Evolutionary conservation across 805 yeast genomes (phyloP), one percentile per base, ranked within the genome.

Genomic region (Barnettozyma vustinii): DNA sequence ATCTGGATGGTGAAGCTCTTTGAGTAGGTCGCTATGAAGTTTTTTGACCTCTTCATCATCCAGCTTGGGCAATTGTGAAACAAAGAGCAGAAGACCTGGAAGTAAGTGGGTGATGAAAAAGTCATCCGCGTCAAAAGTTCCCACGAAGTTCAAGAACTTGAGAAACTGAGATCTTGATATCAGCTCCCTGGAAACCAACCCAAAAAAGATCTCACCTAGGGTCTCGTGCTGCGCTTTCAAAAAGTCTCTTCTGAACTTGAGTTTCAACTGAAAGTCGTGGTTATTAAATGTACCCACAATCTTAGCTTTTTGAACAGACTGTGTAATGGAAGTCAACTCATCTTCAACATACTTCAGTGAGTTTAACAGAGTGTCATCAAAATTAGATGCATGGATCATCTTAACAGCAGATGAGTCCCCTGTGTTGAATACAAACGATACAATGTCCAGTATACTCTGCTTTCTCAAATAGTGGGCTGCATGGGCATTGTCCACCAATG

Each of bases 361-460:
- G 39, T 67, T 63, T 27, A 89, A 52, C 1, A 84, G 56, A 27
- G 68, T 74, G 3, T 69, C 67, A 15, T 75, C 69, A 4, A 79
- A 54, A 13, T 45, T 40, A 5, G 46, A 46, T 8, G 56, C 51
- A 51, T 63, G 54, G 4, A 66, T 44, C 7, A 41, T 32, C 15
- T 61, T 50, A 9, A 55, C 20, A n/a, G 56, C 51, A 49, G 66
- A 18, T 70, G 46, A 71, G 10, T 56, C 53, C 7, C 46, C 56
- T 33, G 52, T 44, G 45, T 62, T 64, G 50, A 67, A 56, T 16
- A 70, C 63, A 53, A 68, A 80, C 4, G 76, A 66, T 36, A 79
- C 72, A 21, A 85, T 81, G 55, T 85, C 87, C 39, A 92, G 65
- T n/a, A 91, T 80, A 53, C 79, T 84, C 57, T 81, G 84, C 46